Evolutionary conservation across 192 early-diverging fungal genomes (phyloP), one percentile per base, ranked within the genome.

Genomic region (Geosiphon pyriformis): DNA sequence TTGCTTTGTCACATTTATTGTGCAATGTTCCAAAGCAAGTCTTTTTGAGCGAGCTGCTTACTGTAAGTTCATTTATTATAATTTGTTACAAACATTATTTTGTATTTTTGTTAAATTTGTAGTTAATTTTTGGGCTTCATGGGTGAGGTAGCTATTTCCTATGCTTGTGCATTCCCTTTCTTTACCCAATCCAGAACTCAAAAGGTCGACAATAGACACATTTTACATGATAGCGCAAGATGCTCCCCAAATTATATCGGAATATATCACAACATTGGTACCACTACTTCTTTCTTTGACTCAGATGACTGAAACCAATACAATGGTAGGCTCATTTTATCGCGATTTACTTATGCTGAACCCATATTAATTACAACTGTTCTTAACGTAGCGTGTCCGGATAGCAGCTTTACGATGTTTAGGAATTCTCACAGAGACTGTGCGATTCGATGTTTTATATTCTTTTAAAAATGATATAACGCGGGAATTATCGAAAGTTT

Each of bases 1-100:
- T 93, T 22, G 90, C 88, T 27, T 79, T 98, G 61, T 94, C 93
- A 0, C 82, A 92, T 68, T 71, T 93, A 42, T 79, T 98, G 29
- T 74, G 82, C 33, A 85, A 93, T 71, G 85, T 93, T 51, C 87
- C 93, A 35, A 92, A 92, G 74, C 87, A 87, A 61, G 85, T 95
- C 18, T 69, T 94, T 26, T 75, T 94, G 67, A 87, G 81, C 25
- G 88, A 92, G 20, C 75, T 98, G 6, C 82, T 88, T 33, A 73
- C 81, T 2, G 89, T 90, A 81, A 78, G 80, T 69, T 10, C n/a
- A n/a, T 8, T 10, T 54, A 30, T 46, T 4, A 10, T 68, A 23
- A 3, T 30, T 11, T 35, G 20, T 22, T 35, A n/a, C n/a, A n/a
- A n/a, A n/a, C n/a, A n/a, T n/a, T n/a, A n/a, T n/a, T n/a, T n/a